These are phyloP conservation scores for Priceomyces fermenticarens DNA, from an alignment of 805 yeast species.

Conservation along the genomic window DNA sequence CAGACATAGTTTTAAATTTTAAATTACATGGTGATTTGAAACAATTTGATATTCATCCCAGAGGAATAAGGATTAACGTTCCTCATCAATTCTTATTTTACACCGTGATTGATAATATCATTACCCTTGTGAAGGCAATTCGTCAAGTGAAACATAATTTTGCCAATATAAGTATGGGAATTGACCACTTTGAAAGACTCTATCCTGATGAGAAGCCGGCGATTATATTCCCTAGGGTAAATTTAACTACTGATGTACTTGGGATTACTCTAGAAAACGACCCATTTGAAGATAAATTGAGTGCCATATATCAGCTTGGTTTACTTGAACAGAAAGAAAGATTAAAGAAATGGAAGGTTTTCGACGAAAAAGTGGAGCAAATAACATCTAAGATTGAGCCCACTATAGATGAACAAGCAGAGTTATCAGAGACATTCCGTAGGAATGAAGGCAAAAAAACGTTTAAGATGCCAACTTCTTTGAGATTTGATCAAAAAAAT, in stretches of 20 bases:
- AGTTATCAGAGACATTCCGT: constrained; percentile 7
- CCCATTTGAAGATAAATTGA: constrained; percentile 78
- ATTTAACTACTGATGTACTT: constrained; percentile 53
- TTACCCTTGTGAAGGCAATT: constrained; percentile 63
- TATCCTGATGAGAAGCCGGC: constrained; percentile 37
- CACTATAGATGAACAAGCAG: constrained; percentile 9
- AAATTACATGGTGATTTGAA: constrained; percentile 13
- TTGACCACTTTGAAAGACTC: constrained; percentile 30
- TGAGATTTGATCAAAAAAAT: constrained; percentile 2
- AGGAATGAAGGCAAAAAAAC: background rate
- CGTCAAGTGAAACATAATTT: constrained; percentile 58
- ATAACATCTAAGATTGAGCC: constrained; percentile 14
- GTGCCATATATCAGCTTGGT: constrained; percentile 65
- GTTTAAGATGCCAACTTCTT: background rate
- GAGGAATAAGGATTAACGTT: constrained; percentile 48
- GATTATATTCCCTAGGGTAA: constrained; percentile 52
- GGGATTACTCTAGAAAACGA: constrained; percentile 78
- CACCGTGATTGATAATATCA: constrained; percentile 74
- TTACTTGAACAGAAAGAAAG: constrained; percentile 61
- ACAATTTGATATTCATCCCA: constrained; percentile 22
- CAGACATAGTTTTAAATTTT: too few species aligned
- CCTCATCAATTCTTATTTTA: constrained; percentile 78
- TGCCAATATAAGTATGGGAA: constrained; percentile 20
- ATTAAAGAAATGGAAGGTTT: constrained; percentile 43
- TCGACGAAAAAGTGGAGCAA: constrained; percentile 25